Percentiles rank a stretch among this genome's conserved stretches.
Conservation (phyloP, 805 yeast genomes). For the Candida maltosa region DNA sequence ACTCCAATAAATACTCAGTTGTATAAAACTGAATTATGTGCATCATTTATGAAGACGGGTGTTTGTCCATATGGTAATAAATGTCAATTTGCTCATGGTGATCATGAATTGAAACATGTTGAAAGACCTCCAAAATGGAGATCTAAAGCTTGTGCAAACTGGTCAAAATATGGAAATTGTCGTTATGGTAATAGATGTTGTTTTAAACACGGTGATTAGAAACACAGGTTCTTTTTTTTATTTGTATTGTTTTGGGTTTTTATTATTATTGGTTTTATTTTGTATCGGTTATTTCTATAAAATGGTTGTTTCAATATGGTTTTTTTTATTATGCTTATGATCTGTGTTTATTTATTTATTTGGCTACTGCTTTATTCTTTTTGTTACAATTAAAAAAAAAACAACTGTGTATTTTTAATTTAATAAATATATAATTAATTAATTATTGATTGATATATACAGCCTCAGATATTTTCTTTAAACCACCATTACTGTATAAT, state of each 20-base stretch:
- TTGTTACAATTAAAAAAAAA: background rate
- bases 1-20: conserved; percentile 54
- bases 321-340: background rate
- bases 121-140: conserved; percentile 82
- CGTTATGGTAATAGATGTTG: conserved; percentile 90
- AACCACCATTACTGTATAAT: conserved; percentile 39
- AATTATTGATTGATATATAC: too few relatives aligned
- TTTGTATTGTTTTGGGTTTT: conserved; percentile 1
- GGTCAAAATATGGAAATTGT: conserved; percentile 79
- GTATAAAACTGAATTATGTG: conserved; percentile 89
- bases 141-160: conserved; percentile 86
- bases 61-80: conserved; percentile 83
- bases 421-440: conserved; percentile 1
- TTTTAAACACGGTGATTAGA: conserved; percentile 65
- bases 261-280: background rate
- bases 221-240: background rate
- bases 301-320: background rate
- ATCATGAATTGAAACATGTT: conserved; percentile 66
- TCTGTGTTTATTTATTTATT: background rate
- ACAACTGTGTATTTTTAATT: background rate
- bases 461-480: conserved; percentile 34
- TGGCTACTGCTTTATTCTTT: background rate
- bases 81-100: conserved; percentile 94
- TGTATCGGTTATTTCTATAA: background rate
- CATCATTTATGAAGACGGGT: conserved; percentile 64